Evolutionary conservation across 208 protist species (phyloP), one percentile per base, ranked within the genome.

Genomic region (Endotrypanum monterogeii): DNA sequence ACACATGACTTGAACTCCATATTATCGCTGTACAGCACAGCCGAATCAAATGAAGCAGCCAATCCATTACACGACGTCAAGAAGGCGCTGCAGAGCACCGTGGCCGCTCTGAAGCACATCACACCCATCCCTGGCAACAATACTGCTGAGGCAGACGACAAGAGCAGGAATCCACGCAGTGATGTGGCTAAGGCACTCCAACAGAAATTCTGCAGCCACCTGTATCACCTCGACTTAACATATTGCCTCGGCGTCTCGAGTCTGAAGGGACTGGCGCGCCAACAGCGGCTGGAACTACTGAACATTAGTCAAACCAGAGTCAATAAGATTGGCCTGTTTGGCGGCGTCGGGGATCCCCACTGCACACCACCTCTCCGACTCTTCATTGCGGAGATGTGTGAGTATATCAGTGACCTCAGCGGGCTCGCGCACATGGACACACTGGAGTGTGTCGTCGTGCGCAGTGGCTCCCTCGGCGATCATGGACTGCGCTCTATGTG

Each of bases 201-300:
- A 23, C 76, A 72, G 55, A 67, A 37, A 62, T 86, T 86, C 73
- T 46, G 81, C 54, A 74, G 57, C 5, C 86, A 88, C 65, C 68
- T 91, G 51, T 89, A 91, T 44, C 84, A 89, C 23, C 71, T 91
- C 50, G 87, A 91, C 67, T 74, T 91, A 65, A 85, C 87, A 67
- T 91, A 74, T 72, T 89, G 83, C 72, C 70, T 82, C 41, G 52
- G 28, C 25, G 68, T 91, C 46, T 78, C 67, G 14, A 83, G 76
- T 54, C 70, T 91, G 28, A 79, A 81, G 51, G 63, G 46, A 12
- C 61, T 86, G 4, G 46, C 63, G 39, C 66, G 48, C 1, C 86
- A 88, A 79, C 78, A 79, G 32, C 50, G 62, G 25, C 66, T 91
- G 51, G 76, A 87, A 61, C 85, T 85, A 54, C 66, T 91, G 39